Evolutionary conservation across 306 rosid genomes (phyloP), one percentile per base, ranked within the genome.

Genomic region (Vigna hirtella): DNA sequence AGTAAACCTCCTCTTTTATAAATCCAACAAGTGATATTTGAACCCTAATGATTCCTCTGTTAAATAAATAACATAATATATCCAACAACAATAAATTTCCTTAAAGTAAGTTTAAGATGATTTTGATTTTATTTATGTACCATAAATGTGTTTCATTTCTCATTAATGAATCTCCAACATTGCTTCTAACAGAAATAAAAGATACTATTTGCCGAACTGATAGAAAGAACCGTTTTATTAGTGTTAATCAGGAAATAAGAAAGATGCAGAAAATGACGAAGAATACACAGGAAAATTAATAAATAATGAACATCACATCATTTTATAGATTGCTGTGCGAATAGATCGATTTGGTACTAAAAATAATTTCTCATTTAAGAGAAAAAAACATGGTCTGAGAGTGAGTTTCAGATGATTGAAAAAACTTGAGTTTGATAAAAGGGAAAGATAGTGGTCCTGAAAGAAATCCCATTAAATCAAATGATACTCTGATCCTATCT

Each of bases 401-500:
- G 45, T 62, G 43, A 32, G 43, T 62, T 62, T 30, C 43, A 22
- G 1, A 8, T 10, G 42, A 17, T 61, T 61, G 20, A 61, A 61
- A 26, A 30, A 61, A 15, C 24, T 15, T 15, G 6, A 2, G 30
- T 36, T 36, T 36, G 15, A 36, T 34, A 38, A 64, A 36, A 9
- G 47, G 1, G 10, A 42, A 64, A 9, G 28, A 64, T 38, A 36
- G 70, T 64, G 50, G 16, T 38, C 28, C 70, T n/a, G 3, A 32
- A n/a, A 38, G 4, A 24, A 24, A 72, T 79, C 59, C 64, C 65
- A 79, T 82, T 75, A 66, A 72, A 61, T 79, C 77, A 79, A 83
- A 72, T 86, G 85, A 76, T 13, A 65, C 45, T 80, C 32, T 28
- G 43, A 83, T 83, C 79, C 73, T 73, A 77, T 62, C 42, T 57